Evolutionary conservation across 306 rosid genomes (phyloP).

Genomic region (Lotus japonicus): DNA sequence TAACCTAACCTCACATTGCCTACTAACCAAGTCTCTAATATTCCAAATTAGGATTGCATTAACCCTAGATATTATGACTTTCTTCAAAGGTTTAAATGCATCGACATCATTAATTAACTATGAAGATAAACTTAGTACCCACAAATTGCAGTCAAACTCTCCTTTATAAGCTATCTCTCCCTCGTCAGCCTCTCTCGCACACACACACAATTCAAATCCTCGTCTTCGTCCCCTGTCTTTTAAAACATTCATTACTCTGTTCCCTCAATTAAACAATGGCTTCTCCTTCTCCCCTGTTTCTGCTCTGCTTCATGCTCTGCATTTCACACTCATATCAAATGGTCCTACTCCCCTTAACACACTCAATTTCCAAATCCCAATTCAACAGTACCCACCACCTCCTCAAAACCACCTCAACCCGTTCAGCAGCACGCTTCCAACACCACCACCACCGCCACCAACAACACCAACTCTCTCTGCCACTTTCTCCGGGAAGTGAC

Average conservation of each 20-base stretch:
- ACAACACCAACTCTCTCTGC: constrained; percentile 43
- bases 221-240: not conserved
- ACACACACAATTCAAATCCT: not conserved
- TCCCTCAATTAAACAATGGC: constrained; percentile 31
- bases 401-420: constrained; percentile 59
- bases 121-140: constrained; percentile 12
- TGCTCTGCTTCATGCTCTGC: constrained; percentile 41
- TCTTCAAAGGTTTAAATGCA: not conserved
- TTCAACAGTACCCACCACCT: constrained; percentile 68
- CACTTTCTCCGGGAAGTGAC: constrained; percentile 85
- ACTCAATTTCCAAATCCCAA: constrained; percentile 53
- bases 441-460: constrained; percentile 24
- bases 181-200: not conserved
- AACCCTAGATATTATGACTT: not conserved
- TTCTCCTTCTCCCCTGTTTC: constrained; percentile 36
- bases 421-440: constrained; percentile 54
- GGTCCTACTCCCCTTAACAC: constrained; percentile 52
- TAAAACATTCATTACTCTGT: not conserved
- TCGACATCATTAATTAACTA: not conserved
- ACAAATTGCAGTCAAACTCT: not conserved
- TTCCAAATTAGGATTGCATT: too few relatives aligned
- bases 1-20: too few relatives aligned
- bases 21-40: too few relatives aligned
- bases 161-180: constrained; percentile 7
- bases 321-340: constrained; percentile 22